Conservation (phyloP, 768 basidiomycete species). For the Rubroboletus pulcherrimus region DNA sequence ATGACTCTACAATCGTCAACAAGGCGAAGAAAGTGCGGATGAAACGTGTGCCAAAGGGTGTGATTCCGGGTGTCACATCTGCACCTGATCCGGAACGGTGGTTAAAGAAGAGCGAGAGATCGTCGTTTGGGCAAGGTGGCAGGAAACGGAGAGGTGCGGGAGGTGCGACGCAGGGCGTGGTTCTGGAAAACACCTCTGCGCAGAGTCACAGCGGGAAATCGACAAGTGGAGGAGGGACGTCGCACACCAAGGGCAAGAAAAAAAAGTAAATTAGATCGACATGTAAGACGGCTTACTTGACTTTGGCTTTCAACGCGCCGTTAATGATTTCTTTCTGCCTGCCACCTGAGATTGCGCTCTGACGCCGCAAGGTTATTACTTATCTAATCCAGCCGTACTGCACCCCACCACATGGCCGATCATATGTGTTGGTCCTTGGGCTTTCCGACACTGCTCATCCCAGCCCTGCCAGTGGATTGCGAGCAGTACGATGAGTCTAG, state of each 20-base stretch:
- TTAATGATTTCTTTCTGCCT: conserved; percentile 24
- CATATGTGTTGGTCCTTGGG: neutral
- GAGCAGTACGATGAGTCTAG: neutral
- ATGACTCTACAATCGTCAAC: conserved; percentile 35
- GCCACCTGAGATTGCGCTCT: conserved; percentile 17
- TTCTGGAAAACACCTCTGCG: conserved; percentile 24
- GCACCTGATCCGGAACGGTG: conserved; percentile 84
- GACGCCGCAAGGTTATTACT: conserved; percentile 13
- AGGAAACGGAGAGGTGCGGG: conserved; percentile 53
- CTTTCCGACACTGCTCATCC: neutral
- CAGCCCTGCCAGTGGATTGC: neutral
- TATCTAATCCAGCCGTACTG: conserved; percentile 28
- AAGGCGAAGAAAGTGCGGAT: conserved; percentile 52
- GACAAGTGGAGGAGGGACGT: conserved; percentile 34
- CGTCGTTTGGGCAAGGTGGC: conserved; percentile 48
- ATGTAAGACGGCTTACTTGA: conserved; percentile 18
- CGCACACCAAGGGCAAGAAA: conserved; percentile 58
- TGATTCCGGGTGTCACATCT: conserved; percentile 74
- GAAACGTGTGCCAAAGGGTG: conserved; percentile 71
- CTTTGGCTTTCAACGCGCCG: conserved; percentile 13
- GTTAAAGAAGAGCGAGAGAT: conserved; percentile 82
- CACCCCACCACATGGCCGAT: conserved; percentile 16
- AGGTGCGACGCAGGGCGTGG: conserved; percentile 67
- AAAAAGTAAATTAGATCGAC: conserved; percentile 48
- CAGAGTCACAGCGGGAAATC: conserved; percentile 33